Evolutionary conservation across 148 eudicot species (phyloP).

Genomic region (Rhododendron ferrugineum): DNA sequence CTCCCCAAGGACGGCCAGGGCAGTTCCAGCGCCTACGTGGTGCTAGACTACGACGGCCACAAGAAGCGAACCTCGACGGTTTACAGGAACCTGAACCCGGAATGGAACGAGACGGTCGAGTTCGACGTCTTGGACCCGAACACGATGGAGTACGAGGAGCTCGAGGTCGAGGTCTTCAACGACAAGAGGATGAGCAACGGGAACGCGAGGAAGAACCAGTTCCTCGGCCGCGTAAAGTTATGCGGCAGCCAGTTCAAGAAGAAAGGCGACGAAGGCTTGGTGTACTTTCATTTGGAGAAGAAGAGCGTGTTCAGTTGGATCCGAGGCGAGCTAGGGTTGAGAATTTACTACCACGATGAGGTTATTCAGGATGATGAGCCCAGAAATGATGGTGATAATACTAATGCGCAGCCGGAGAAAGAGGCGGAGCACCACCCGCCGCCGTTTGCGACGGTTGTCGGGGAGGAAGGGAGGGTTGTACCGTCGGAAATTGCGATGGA

Average conservation of each 20-base stretch:
- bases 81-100: constrained; percentile 63
- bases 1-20: constrained; percentile 98
- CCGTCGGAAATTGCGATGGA: constrained; percentile 48
- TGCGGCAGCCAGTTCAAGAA: constrained; percentile 71
- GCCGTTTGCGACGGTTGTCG: constrained; percentile 22
- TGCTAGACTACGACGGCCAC: constrained; percentile 86
- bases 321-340: constrained; percentile 75
- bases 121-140: constrained; percentile 70
- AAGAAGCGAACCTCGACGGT: constrained; percentile 60
- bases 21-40: constrained; percentile 84
- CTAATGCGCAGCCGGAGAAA: constrained; percentile 10
- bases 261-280: constrained; percentile 71
- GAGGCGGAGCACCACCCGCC: constrained; percentile 15
- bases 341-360: constrained; percentile 73
- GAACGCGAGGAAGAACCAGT: constrained; percentile 66
- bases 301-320: constrained; percentile 98
- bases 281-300: constrained; percentile 73
- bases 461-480: constrained; percentile 17
- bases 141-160: constrained; percentile 81
- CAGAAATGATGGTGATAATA: background rate
- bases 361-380: constrained; percentile 11
- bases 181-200: constrained; percentile 73
- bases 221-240: constrained; percentile 80
- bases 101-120: constrained; percentile 74
- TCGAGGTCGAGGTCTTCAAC: constrained; percentile 70